Evolutionary conservation across 148 eudicot species (phyloP), one percentile per base, ranked within the genome.

Genomic region (Rhododendron mucronatum): DNA sequence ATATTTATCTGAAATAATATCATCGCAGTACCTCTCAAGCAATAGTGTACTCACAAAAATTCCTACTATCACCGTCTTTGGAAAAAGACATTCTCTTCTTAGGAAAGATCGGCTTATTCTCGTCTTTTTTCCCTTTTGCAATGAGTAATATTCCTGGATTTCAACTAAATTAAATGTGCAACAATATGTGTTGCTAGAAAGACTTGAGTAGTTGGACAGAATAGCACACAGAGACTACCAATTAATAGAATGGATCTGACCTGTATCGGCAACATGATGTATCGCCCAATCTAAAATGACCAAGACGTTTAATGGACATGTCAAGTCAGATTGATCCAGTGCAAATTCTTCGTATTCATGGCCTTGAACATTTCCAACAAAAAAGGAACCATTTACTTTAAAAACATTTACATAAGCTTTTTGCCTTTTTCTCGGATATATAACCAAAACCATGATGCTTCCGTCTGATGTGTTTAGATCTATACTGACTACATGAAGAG

Each of bases 401-500:
- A 79, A 48, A n/a, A 41, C 37, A 47, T 48, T 48, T 79, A 14
- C 82, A 79, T 48, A 1, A 79, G 21, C 20, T 4, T 51, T 37
- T 37, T 37, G 39, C 39, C 39, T 37, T 37, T 13, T 48, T 3
- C 44, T 30, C 15, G 35, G 12, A 75, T 75, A 37, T 63, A 61
- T 33, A 80, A 47, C 30, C 28, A 14, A 44, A 67, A 33, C 45
- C 33, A 35, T 47, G 37, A 81, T 47, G 30, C 28, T 81, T 78
- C 39, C n/a, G 39, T 37, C 59, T 44, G 59, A 63, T 84, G n/a
- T 59, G 41, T 85, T 65, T 86, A 96, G 98, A 90, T 96, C 50
- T 96, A 96, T 78, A 90, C 91, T 41, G 99, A 95, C 87, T 93
- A 87, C 89, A 96, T 96, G 97, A 90, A 85, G 90, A 96, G 96